Evolutionary conservation across 169 alveolate genomes (phyloP).

Genomic region (Theileria parva): DNA sequence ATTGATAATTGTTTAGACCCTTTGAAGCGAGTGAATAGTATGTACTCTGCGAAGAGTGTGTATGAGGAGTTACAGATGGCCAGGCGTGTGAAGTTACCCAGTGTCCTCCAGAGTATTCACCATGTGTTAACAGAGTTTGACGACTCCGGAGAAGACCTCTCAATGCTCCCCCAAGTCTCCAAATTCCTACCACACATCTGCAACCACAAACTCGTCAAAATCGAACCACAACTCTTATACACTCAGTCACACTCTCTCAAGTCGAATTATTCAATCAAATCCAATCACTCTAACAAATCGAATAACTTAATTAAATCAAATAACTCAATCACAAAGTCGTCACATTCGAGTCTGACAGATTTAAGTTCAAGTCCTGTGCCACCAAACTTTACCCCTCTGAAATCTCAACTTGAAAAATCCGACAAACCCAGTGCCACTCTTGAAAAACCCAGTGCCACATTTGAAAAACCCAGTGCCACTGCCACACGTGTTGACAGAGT

Average conservation of each 20-base stretch:
- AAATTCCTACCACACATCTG: conserved; percentile 33
- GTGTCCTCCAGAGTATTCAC: conserved; percentile 28
- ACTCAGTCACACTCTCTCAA: not conserved
- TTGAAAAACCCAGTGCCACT: too few species aligned
- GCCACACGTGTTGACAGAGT: too few species aligned
- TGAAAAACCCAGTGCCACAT: too few species aligned
- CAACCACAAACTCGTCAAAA: conserved; percentile 47
- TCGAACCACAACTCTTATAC: conserved; percentile 38
- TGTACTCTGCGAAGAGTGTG: conserved; percentile 50
- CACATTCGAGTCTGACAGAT: too few species aligned
- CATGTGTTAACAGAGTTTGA: conserved; percentile 62
- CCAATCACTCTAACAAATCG: too few species aligned
- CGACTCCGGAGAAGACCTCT: conserved; percentile 53
- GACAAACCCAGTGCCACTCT: too few species aligned
- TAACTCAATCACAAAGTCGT: too few species aligned
- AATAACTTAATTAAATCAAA: too few species aligned
- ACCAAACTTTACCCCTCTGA: too few species aligned
- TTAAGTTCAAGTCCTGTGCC: too few species aligned
- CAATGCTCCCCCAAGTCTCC: conserved; percentile 37
- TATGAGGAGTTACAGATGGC: conserved; percentile 38
- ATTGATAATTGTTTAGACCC: not conserved
- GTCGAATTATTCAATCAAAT: not conserved
- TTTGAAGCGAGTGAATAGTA: conserved; percentile 45
- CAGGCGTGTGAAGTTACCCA: conserved; percentile 43
- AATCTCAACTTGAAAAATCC: too few species aligned